A percentile compares a stretch with the other conserved stretches of the same genome.
These are phyloP conservation scores for Fusarium beomiforme DNA, from an alignment of 2,329 filamentous ascomycete species.

Conservation along the genomic window DNA sequence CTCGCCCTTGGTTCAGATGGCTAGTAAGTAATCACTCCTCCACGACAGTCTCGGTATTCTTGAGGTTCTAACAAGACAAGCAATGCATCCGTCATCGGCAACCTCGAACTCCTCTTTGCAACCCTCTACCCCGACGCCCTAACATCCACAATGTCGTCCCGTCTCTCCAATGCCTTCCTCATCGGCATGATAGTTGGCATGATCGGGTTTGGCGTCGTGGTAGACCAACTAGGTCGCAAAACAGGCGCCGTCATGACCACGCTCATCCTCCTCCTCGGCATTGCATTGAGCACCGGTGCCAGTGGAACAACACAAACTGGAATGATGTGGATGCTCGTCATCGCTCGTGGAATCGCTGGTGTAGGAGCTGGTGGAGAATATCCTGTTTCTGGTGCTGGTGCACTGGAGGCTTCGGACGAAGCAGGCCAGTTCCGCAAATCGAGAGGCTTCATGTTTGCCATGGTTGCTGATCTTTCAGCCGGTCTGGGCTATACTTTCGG, in stretches of 20 bases:
- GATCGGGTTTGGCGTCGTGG: neutral
- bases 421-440: conserved; percentile 5
- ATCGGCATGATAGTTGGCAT: neutral
- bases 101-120: neutral
- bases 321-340: conserved; percentile 5
- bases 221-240: conserved; percentile 8
- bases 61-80: neutral
- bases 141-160: neutral
- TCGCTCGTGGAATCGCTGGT: conserved; percentile 8
- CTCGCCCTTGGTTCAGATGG: conserved; percentile 7
- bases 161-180: neutral
- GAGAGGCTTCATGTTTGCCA: conserved; percentile 12
- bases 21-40: neutral
- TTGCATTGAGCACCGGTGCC: neutral
- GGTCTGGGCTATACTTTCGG: neutral
- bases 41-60: fast-evolving
- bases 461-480: conserved; percentile 3
- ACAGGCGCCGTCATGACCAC: conserved; percentile 10
- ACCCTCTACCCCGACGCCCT: conserved; percentile 1
- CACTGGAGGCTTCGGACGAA: neutral
- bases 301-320: neutral
- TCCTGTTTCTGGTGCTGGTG: conserved; percentile 1
- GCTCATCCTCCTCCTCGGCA: neutral
- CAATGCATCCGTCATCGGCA: conserved; percentile 1
- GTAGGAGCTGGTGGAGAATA: conserved; percentile 5